Evolutionary conservation across 75 land plant species (phyloP), one percentile per base, ranked within the genome.

Genomic region (Pinus taeda): DNA sequence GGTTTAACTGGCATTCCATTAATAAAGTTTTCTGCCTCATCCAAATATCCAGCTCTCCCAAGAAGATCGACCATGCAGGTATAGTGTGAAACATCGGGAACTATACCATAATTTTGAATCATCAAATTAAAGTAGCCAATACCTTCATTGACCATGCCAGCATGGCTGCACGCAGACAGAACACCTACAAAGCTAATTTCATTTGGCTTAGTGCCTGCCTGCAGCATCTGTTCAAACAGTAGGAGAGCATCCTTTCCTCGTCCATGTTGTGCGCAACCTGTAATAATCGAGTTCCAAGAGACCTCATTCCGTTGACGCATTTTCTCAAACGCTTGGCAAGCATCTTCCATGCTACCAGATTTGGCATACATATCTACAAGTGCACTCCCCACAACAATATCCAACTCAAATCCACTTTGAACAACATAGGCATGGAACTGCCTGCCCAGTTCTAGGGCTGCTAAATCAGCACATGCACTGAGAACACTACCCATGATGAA

Each of bases 81-180:
- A 56, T 83, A 93, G 62, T 93, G 95, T 39, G 86, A 83, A 22
- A 69, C 36, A n/a, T 59, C 64, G 33, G 90, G 95, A 55, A 60
- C 79, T 33, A 84, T 64, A 9, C 79, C 77, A 78, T 84, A 75
- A 15, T 90, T 81, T 57, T 36, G 55, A 21, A 80, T 69, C 87
- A 90, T 87, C 55, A 62, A 69, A 53, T 87, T 60, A 36, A 90
- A 91, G 36, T 73, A 79, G 26, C 80, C 49, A 4, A 77, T 18
- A 15, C 91, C 90, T 74, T 84, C 74, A n/a, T 87, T 83, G 22
- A 85, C 81, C 73, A 93, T 53, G 0, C 95, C 93, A 57, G 77
- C 75, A 83, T 86, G 95, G 69, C 89, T 86, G 74, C 95, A 93
- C 24, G 89, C 90, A 69, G 90, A 82, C 20, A 93, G 81, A 60